These are phyloP conservation scores for Striga hermonthica DNA, from an alignment of 305 asterid species.

Conservation along the genomic window DNA sequence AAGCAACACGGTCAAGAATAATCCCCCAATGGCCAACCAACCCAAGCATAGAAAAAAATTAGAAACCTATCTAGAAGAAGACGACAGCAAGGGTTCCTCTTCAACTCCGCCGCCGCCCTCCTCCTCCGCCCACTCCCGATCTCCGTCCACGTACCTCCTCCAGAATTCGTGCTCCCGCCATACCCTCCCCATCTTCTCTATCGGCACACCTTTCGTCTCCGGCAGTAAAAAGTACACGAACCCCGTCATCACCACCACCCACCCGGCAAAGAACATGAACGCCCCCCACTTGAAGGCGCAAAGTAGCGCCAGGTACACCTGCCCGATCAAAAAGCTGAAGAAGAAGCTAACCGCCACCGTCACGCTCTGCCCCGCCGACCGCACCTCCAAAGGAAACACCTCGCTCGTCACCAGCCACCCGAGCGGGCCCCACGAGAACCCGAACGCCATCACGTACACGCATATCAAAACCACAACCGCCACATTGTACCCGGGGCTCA, in stretches of 20 bases:
- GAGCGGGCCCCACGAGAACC: slow-evolving; percentile 58
- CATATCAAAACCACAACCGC: slow-evolving; percentile 38
- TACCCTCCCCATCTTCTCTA: slow-evolving; percentile 46
- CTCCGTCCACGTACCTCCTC: slow-evolving; percentile 32
- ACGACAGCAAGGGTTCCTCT: slow-evolving; percentile 2
- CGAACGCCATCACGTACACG: slow-evolving; percentile 43
- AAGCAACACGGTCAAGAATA: no score
- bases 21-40: no score
- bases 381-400: slow-evolving; percentile 49
- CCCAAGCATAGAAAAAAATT: no score
- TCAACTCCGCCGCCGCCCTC: background rate
- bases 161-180: slow-evolving; percentile 53
- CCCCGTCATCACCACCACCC: slow-evolving; percentile 47
- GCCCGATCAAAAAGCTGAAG: slow-evolving; percentile 40
- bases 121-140: background rate
- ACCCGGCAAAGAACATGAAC: slow-evolving; percentile 50
- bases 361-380: slow-evolving; percentile 56
- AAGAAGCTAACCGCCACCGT: slow-evolving; percentile 43
- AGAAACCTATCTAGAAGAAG: no score
- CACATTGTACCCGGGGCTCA: slow-evolving; percentile 35
- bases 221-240: slow-evolving; percentile 48
- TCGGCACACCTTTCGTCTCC: slow-evolving; percentile 50
- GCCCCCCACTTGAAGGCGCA: slow-evolving; percentile 43
- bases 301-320: slow-evolving; percentile 43
- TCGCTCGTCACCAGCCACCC: slow-evolving; percentile 60